Percentiles rank a stretch among this genome's conserved stretches.
Evolutionary conservation across 176 grass and related monocot genomes (phyloP).

Genomic region (Hordeum vulgare): MorexV3_pseudomolecules_assembly NC_058524.1:578565056-578565555

Average conservation of each 20-base stretch:
- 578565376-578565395: not conserved
- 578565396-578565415: not conserved
- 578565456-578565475: constrained; percentile 20
- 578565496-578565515: constrained; percentile 65
- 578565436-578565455: constrained; percentile 35
- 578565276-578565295: no score
- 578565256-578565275: no score
- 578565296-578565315: constrained; percentile 72
- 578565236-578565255: no score
- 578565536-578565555: not conserved
- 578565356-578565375: not conserved
- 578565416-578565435: not conserved
- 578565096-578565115: no score
- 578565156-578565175: no score
- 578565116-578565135: no score
- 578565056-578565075: no score
- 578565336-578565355: not conserved
- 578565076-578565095: no score
- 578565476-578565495: constrained; percentile 67
- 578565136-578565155: no score
- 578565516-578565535: constrained; percentile 56
- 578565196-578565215: no score
- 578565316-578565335: constrained; percentile 31
- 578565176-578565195: no score
- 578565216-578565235: no score